Evolutionary conservation across 1,139 yeast species (phyloP).

Genomic region (Blastobotrys raffinosifermentans): DNA sequence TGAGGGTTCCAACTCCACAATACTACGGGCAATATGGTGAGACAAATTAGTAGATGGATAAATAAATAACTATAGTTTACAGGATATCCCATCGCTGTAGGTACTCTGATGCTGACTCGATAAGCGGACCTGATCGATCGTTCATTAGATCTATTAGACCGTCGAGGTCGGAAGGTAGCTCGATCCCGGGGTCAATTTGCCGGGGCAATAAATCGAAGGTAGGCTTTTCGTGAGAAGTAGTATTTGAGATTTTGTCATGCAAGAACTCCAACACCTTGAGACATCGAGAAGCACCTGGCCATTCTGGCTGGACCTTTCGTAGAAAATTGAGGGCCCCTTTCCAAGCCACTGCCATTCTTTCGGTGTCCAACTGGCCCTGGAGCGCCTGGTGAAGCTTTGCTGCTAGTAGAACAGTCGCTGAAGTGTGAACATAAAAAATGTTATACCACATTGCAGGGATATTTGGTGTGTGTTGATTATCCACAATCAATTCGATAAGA

Average conservation of each 20-base stretch:
- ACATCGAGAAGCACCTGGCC: conserved; percentile 16
- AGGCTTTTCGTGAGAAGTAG: neutral
- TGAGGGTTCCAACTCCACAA: too few relatives aligned
- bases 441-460: conserved; percentile 20
- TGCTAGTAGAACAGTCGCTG: conserved; percentile 18
- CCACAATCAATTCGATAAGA: conserved; percentile 13
- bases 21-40: too few relatives aligned
- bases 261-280: conserved; percentile 13
- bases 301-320: conserved; percentile 9
- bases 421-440: conserved; percentile 16
- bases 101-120: too few relatives aligned
- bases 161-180: too few relatives aligned
- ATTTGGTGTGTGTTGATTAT: conserved; percentile 10
- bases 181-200: too few relatives aligned
- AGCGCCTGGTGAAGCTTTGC: conserved; percentile 16
- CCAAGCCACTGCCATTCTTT: conserved; percentile 16
- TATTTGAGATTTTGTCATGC: conserved; percentile 12
- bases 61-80: too few relatives aligned
- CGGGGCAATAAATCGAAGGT: conserved; percentile 3
- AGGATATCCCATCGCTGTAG: too few relatives aligned
- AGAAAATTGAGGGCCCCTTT: conserved; percentile 14
- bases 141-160: too few relatives aligned
- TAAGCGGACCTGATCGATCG: too few relatives aligned
- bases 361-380: conserved; percentile 11
- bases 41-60: too few relatives aligned